These are phyloP conservation scores for Phoenix roebelenii DNA, from an alignment of 176 grass and related monocot species.

Conservation along the genomic window DNA sequence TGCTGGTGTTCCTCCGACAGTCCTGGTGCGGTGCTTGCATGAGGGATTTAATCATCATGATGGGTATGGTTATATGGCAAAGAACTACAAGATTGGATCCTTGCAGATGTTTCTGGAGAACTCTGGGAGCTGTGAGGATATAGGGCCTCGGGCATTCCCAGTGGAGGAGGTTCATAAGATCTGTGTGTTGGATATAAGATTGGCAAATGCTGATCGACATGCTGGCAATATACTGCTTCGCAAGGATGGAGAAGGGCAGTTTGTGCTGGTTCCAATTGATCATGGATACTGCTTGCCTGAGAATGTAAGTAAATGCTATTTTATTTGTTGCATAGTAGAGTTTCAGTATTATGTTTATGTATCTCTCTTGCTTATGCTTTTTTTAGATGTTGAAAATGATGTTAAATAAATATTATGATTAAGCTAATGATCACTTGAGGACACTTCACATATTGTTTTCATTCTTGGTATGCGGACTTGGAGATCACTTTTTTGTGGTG, in stretches of 20 bases:
- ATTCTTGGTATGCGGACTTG: too few relatives aligned
- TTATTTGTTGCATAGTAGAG: not conserved
- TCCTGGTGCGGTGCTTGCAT: conserved; percentile 42
- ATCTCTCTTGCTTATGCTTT: too few relatives aligned
- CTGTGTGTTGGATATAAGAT: conserved; percentile 66
- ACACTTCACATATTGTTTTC: too few relatives aligned
- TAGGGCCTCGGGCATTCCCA: conserved; percentile 48
- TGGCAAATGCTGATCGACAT: conserved; percentile 80
- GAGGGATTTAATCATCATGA: conserved; percentile 16
- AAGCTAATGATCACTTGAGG: too few relatives aligned
- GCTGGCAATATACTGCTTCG: conserved; percentile 57
- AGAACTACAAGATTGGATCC: conserved; percentile 63
- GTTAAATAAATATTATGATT: too few relatives aligned
- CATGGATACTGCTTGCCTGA: conserved; percentile 89
- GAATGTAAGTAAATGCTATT: conserved; percentile 35
- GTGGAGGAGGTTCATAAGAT: conserved; percentile 73
- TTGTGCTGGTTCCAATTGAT: conserved; percentile 67
- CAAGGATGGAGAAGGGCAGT: conserved; percentile 25
- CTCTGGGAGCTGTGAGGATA: conserved; percentile 57
- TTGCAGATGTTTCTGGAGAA: conserved; percentile 71
- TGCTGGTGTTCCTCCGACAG: conserved; percentile 69
- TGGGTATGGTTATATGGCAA: not conserved
- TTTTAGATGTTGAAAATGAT: too few relatives aligned
- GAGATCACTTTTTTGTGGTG: too few relatives aligned
- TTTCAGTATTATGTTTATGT: not conserved